A percentile compares a stretch with the other conserved stretches of the same genome.
These are phyloP conservation scores for Anethum foeniculum DNA, from an alignment of 140 eudicot species.

Conservation along the genomic window DNA sequence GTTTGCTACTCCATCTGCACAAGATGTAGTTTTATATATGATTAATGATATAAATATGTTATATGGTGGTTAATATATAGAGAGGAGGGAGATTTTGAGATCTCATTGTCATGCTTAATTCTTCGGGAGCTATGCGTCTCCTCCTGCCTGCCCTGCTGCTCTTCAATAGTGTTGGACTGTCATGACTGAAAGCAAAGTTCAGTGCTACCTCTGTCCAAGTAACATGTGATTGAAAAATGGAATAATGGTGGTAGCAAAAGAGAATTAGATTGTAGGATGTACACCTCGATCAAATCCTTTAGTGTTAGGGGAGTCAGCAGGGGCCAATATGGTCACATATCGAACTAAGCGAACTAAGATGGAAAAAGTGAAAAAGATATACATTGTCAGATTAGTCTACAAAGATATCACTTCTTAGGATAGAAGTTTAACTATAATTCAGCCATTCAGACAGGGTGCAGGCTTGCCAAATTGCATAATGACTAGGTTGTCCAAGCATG, in stretches of 20 bases:
- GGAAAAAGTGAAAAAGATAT: conserved; percentile 11
- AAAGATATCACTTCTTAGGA: neutral
- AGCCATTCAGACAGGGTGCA: neutral
- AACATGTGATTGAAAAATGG: neutral
- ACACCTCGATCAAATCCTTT: conserved; percentile 99
- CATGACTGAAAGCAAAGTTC: too few relatives aligned
- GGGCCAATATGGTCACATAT: conserved; percentile 83
- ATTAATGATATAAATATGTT: too few relatives aligned
- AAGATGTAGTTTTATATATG: too few relatives aligned
- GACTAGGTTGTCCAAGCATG: neutral
- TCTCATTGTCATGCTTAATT: too few relatives aligned
- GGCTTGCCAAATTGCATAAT: neutral
- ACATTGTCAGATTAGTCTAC: neutral
- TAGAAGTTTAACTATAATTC: neutral
- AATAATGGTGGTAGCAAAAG: neutral
- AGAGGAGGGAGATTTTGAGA: too few relatives aligned
- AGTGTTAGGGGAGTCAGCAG: conserved; percentile 80
- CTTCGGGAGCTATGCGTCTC: too few relatives aligned
- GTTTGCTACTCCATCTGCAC: too few relatives aligned
- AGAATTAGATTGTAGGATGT: neutral
- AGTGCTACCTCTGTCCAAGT: neutral
- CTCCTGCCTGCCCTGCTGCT: too few relatives aligned
- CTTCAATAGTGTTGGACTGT: too few relatives aligned
- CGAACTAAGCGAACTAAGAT: conserved; percentile 73
- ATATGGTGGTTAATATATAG: too few relatives aligned